Conservation (phyloP, 495 filamentous ascomycete species). For the Stereocaulon alpinum region DNA sequence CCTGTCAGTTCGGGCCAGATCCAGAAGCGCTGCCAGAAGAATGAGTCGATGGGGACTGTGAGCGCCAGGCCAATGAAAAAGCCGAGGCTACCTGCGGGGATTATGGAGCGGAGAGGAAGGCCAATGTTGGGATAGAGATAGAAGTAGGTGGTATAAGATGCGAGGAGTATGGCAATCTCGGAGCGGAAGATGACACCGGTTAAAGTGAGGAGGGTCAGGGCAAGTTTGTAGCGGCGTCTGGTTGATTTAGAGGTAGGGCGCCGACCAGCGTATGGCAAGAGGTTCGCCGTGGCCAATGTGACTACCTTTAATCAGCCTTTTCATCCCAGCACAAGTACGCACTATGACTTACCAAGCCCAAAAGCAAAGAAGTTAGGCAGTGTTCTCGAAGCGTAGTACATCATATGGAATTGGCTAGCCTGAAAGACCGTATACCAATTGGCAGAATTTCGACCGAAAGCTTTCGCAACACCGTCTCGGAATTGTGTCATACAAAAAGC, state of each 20-base stretch:
- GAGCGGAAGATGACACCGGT: constrained; percentile 83
- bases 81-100: constrained; percentile 59
- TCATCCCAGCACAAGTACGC: too few species aligned
- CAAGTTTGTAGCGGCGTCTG: constrained; percentile 38
- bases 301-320: constrained; percentile 33
- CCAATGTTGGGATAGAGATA: constrained; percentile 45
- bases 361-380: constrained; percentile 98
- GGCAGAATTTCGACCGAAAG: constrained; percentile 60
- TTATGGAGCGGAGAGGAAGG: constrained; percentile 40
- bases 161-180: constrained; percentile 76
- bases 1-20: constrained; percentile 86
- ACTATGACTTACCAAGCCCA: constrained; percentile 60
- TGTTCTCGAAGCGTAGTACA: constrained; percentile 87
- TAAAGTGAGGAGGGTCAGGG: constrained; percentile 66
- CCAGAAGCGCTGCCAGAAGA: constrained; percentile 74
- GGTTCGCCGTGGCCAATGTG: constrained; percentile 57
- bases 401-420: constrained; percentile 79
- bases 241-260: constrained; percentile 25
- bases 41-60: constrained; percentile 71
- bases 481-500: constrained; percentile 55
- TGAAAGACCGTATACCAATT: constrained; percentile 80
- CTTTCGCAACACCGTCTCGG: constrained; percentile 47
- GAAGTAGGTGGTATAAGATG: constrained; percentile 43
- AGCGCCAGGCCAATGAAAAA: constrained; percentile 48
- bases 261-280: constrained; percentile 47